Base-by-base conservation (phyloP, 2,329 filamentous ascomycete species). In the Phaeosphaeria sp. region DNA sequence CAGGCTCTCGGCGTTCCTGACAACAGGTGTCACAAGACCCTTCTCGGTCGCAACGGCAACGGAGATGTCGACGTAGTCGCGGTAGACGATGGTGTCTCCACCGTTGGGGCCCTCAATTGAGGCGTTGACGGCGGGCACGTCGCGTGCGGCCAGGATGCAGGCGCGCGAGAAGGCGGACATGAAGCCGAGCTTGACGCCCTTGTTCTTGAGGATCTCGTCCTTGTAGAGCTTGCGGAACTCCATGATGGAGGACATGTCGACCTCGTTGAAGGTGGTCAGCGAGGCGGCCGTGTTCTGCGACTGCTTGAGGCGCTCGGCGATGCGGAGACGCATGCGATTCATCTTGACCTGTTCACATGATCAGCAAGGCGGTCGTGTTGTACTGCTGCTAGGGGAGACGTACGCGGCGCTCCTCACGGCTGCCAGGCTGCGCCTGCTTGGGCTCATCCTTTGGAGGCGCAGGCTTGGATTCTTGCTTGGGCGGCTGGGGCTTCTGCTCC, bases 321-420 rank as follows among this genome's bases (percentile, higher is more conserved):
- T 99, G 61, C 95, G 90, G 60, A 98, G 87, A 66, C 95, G 93
- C 95, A 99, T 99, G 65, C 95, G 92, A 84, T 98, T 98, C 95
- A 99, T 99, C 86, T 99, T 99, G 73, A 98, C 92, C 91, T 95
- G 70, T 55, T 63, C 13, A 51, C n/a, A 21, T 46, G 47, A 46
- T 70, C 40, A 70, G 66, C 42, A 57, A 59, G 25, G 3, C 30
- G 30, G 5, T 13, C 11, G 30, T 36, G 30, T 3, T 13, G 30
- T 13, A 36, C 15, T 36, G 30, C 8, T 7, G 11, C n/a, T n/a
- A n/a, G 30, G 15, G 15, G 11, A 39, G 79, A 82, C 91, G 66
- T 87, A 94, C 93, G 60, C 93, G 88, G 64, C 92, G 90, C 83
- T 99, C 94, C 68, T 95, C 92, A 56, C 94, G 90, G 80, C 80